Percentiles rank a stretch among this genome's conserved stretches.
Evolutionary conservation across 495 filamentous ascomycete species (phyloP).

Genomic region (Penicillium chermesinum): DNA sequence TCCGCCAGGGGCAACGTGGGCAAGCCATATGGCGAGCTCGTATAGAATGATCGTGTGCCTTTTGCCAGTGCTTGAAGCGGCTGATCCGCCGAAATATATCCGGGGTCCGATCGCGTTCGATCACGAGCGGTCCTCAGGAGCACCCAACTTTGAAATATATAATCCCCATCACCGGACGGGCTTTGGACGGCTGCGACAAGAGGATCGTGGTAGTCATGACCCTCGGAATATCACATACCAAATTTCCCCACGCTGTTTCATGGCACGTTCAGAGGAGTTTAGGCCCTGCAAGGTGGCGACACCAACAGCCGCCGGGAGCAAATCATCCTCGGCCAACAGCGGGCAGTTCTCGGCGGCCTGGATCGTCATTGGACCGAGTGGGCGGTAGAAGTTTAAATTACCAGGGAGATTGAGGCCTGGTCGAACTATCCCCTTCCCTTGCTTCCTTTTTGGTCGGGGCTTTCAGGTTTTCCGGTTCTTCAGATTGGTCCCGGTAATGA

Average conservation of each 20-base stretch:
- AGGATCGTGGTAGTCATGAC: too few species aligned
- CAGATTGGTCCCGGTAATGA: too few species aligned
- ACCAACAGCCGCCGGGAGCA: constrained; percentile 22
- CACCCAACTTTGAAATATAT: too few species aligned
- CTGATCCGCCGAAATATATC: not conserved
- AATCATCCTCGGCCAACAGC: constrained; percentile 23
- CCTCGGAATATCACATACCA: not conserved
- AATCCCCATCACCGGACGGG: too few species aligned
- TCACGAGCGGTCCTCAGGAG: not conserved
- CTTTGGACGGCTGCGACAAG: too few species aligned
- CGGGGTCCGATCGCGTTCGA: not conserved
- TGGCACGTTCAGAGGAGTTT: constrained; percentile 22
- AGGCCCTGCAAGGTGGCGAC: constrained; percentile 21
- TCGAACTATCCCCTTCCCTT: not conserved
- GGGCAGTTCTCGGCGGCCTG: constrained; percentile 16
- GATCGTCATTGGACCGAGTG: constrained; percentile 25
- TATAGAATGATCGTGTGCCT: constrained; percentile 2
- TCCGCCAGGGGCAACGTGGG: constrained; percentile 3
- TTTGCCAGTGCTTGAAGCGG: not conserved
- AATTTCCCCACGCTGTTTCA: not conserved
- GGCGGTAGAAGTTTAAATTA: constrained; percentile 29
- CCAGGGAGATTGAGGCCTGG: not conserved
- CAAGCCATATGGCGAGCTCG: not conserved
- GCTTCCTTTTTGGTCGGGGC: not conserved
- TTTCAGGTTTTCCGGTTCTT: too few species aligned